Percentiles rank a stretch among this genome's conserved stretches.
phyloP scores from a whole-genome alignment of 805 yeast species.

The Suhomyces canberraensis region DNA sequence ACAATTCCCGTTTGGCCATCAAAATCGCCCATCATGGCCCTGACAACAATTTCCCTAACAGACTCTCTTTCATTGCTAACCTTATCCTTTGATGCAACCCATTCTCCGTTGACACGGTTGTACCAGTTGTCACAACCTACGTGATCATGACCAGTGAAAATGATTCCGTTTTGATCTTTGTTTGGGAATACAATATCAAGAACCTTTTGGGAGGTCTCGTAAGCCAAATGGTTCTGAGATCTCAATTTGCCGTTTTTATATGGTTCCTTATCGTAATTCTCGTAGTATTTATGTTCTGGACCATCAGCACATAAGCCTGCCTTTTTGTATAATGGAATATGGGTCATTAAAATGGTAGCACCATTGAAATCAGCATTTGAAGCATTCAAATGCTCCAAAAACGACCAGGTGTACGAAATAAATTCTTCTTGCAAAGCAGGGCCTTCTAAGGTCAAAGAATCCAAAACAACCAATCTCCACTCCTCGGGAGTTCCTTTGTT shows the following conservation, averaged over 20 bases:
- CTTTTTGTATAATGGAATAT: slow-evolving; percentile 81
- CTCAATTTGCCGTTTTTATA: slow-evolving; percentile 69
- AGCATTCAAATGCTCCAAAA: slow-evolving; percentile 57
- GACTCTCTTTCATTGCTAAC: slow-evolving; percentile 27
- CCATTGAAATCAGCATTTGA: slow-evolving; percentile 56
- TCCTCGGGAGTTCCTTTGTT: slow-evolving; percentile 60
- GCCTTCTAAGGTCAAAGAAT: slow-evolving; percentile 82
- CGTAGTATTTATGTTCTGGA: slow-evolving; percentile 54
- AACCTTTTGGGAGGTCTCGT: slow-evolving; percentile 63
- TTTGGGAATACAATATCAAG: slow-evolving; percentile 69
- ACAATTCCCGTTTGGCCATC: slow-evolving; percentile 86
- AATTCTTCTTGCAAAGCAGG: slow-evolving; percentile 80
- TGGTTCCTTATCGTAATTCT: slow-evolving; percentile 54
- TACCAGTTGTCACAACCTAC: slow-evolving; percentile 83
- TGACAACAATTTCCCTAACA: slow-evolving; percentile 76
- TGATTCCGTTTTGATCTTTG: slow-evolving; percentile 64
- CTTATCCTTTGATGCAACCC: slow-evolving; percentile 56
- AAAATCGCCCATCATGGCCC: slow-evolving; percentile 95
- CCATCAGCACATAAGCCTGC: slow-evolving; percentile 87
- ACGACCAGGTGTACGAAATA: slow-evolving; percentile 65
- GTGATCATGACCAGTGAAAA: slow-evolving; percentile 94
- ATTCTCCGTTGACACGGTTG: slow-evolving; percentile 42
- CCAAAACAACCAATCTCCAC: slow-evolving; percentile 88
- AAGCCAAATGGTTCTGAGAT: slow-evolving; percentile 81
- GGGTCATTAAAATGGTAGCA: slow-evolving; percentile 79